Conservation (phyloP, 1,284 basidiomycete species). For the Microbotryum scabiosae region DNA sequence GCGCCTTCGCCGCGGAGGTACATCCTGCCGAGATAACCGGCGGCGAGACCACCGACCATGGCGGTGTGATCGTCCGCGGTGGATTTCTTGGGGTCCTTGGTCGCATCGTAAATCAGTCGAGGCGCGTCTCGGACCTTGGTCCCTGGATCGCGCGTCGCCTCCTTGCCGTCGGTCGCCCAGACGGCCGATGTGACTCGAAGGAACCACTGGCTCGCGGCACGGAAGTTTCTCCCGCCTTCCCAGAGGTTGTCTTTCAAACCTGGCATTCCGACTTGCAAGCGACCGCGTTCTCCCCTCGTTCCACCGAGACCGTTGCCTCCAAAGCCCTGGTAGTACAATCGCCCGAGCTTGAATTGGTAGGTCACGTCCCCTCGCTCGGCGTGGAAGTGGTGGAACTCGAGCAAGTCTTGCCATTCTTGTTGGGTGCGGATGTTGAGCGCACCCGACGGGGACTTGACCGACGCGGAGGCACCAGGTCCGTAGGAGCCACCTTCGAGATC, state of each 20-base stretch:
- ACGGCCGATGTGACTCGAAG: slow-evolving; percentile 64
- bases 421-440: slow-evolving; percentile 21
- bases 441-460: slow-evolving; percentile 21
- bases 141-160: slow-evolving; percentile 14
- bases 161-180: slow-evolving; percentile 51
- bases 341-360: slow-evolving; percentile 77
- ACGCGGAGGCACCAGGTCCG: slow-evolving; percentile 72
- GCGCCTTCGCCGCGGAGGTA: slow-evolving; percentile 88
- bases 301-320: slow-evolving; percentile 82
- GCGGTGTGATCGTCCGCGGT: slow-evolving; percentile 47
- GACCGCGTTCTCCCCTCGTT: slow-evolving; percentile 47
- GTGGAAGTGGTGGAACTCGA: slow-evolving; percentile 54
- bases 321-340: slow-evolving; percentile 89
- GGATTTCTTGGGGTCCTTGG: slow-evolving; percentile 33
- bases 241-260: slow-evolving; percentile 22
- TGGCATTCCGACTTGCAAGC: slow-evolving; percentile 4
- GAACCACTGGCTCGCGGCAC: slow-evolving; percentile 71
- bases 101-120: slow-evolving; percentile 45
- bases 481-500: slow-evolving; percentile 86
- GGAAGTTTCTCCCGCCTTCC: slow-evolving; percentile 50
- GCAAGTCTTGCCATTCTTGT: slow-evolving; percentile 37
- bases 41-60: slow-evolving; percentile 64
- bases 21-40: slow-evolving; percentile 84
- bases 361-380: slow-evolving; percentile 70
- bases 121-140: neutral